Evolutionary conservation across 257 asterid genomes (phyloP).

Genomic region (Cruciata laevipes): DNA sequence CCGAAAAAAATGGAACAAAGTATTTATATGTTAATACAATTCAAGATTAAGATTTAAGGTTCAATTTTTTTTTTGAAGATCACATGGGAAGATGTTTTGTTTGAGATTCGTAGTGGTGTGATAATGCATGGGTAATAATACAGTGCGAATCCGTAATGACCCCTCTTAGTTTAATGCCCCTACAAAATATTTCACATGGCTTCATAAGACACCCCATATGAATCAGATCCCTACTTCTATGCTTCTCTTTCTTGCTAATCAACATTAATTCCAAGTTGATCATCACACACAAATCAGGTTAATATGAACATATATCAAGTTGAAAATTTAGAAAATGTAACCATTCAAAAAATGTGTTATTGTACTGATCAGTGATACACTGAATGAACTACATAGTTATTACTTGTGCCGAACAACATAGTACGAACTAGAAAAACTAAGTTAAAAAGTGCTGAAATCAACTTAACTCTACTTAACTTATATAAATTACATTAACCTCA

Average conservation of each 20-base stretch:
- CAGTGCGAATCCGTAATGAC: background rate
- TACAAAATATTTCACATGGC: conserved; percentile 28
- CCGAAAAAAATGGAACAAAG: background rate
- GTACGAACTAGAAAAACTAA: too few species aligned
- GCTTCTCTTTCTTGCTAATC: background rate
- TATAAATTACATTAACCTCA: too few species aligned
- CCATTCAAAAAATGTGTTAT: too few species aligned
- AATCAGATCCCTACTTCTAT: conserved; percentile 23
- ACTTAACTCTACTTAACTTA: too few species aligned
- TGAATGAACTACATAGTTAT: too few species aligned
- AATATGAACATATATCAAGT: background rate
- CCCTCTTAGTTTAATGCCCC: conserved; percentile 6
- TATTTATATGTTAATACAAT: too few species aligned
- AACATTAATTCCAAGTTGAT: conserved; percentile 14
- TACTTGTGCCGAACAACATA: too few species aligned
- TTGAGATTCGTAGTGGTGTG: conserved; percentile 2
- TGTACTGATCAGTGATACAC: too few species aligned
- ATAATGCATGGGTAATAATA: background rate
- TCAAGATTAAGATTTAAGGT: too few species aligned
- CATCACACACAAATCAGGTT: background rate
- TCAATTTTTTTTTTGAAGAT: background rate
- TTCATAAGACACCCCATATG: conserved; percentile 20
- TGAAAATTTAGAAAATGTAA: background rate
- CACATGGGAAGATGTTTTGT: conserved; percentile 19
- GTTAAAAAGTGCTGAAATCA: too few species aligned